Base-by-base conservation (phyloP, 1,284 basidiomycete species). In the Volvariella volvacea region DNA sequence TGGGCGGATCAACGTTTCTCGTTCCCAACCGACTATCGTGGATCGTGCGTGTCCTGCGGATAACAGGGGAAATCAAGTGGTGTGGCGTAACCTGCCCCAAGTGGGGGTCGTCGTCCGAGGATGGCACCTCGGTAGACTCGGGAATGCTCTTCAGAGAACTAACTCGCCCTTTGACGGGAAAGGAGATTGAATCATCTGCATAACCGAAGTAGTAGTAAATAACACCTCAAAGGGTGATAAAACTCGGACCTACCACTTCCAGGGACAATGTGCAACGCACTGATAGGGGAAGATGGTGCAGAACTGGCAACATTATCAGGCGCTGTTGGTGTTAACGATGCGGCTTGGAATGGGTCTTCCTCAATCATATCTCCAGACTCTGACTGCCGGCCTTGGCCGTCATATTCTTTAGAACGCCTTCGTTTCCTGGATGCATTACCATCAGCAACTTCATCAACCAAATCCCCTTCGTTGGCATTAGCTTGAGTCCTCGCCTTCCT, bases 41-140 rank as follows among this genome's bases (percentile, higher is more conserved):
- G 8, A 15, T 36, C n/a, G 34, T 20, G 6, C 34, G 34, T 6
- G n/a, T 36, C 22, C 39, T 42, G 12, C 41, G 39, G n/a, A 50
- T 17, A 10, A 46, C 68, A 4, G 83, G 82, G 6, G 83, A 86
- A 33, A 77, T 73, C 20, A 85, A 58, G 51, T 79, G 78, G 48
- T 74, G 73, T 17, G 83, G 81, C 0, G 80, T 83, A n/a, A 83
- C 77, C 58, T 82, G 78, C 1, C 80, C 80, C 19, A 76, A 48
- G 50, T 69, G 68, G 1, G 70, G 72, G 48, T 80, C 75, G 47
- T 86, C 80, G 50, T 85, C 82, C 1, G 80, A 83, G 2, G 71
- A 73, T 7, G 55, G 50, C 15, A 56, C n/a, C n/a, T n/a, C 41
- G 9, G 60, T 49, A 20, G 56, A 52, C 12, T 50, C 19, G 7